Evolutionary conservation across 805 yeast species (phyloP).

Genomic region (Yamadazyma paraphyllophila): DNA sequence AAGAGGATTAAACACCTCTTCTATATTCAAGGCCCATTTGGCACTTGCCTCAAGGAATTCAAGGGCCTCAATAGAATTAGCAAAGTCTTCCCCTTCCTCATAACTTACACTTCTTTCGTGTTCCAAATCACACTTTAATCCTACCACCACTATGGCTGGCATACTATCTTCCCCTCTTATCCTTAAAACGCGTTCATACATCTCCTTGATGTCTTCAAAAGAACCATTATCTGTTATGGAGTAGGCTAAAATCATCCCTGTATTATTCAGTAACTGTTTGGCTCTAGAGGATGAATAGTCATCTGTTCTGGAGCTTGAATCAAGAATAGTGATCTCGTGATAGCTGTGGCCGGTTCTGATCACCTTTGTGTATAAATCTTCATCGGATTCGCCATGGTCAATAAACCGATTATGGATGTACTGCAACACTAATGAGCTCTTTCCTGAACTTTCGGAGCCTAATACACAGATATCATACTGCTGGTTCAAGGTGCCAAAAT

Average conservation of each 20-base stretch:
- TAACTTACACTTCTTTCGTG: conserved; percentile 25
- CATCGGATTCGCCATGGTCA: conserved; percentile 15
- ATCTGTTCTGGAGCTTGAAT: conserved; percentile 25
- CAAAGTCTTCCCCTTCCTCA: conserved; percentile 30
- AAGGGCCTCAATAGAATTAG: conserved; percentile 25
- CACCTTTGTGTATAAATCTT: conserved; percentile 25
- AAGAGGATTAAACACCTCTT: conserved; percentile 30
- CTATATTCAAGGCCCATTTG: conserved; percentile 17
- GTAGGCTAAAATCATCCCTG: conserved; percentile 29
- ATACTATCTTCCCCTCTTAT: conserved; percentile 19
- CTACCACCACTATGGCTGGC: conserved; percentile 33
- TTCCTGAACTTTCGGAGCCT: conserved; percentile 25
- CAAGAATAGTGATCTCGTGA: conserved; percentile 32
- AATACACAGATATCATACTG: conserved; percentile 27
- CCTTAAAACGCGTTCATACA: conserved; percentile 22
- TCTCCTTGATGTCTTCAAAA: conserved; percentile 28
- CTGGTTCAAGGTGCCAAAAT: conserved; percentile 9
- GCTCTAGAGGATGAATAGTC: conserved; percentile 24
- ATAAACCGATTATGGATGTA: conserved; percentile 23
- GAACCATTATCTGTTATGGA: conserved; percentile 26
- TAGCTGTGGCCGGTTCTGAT: conserved; percentile 16
- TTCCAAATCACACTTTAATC: conserved; percentile 27
- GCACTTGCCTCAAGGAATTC: conserved; percentile 29
- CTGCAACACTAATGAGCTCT: conserved; percentile 24
- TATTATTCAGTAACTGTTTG: conserved; percentile 29